Percentiles rank a stretch among this genome's conserved stretches.
phyloP scores from a whole-genome alignment of 768 basidiomycete species.

The Asterophora parasitica region DNA sequence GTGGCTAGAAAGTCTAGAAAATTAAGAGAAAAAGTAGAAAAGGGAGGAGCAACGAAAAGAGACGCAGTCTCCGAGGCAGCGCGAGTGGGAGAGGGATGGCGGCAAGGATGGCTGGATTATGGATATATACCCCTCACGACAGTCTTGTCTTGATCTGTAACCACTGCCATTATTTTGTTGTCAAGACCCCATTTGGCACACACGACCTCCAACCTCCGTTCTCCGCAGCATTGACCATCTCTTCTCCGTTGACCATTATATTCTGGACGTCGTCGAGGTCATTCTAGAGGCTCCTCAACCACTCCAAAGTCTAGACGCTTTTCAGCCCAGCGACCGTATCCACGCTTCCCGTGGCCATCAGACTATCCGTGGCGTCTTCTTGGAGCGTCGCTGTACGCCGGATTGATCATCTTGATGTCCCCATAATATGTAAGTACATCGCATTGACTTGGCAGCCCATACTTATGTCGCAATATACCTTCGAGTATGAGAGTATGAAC shows the following conservation, averaged over 20 bases:
- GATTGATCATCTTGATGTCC: slow-evolving; percentile 6
- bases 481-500: too few relatives aligned
- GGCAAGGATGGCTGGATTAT: slow-evolving; percentile 12
- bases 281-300: neutral
- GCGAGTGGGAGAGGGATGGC: slow-evolving; percentile 21
- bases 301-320: neutral
- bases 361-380: neutral
- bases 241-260: neutral
- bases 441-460: too few relatives aligned
- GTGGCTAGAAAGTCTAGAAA: slow-evolving; percentile 12
- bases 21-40: slow-evolving; percentile 21
- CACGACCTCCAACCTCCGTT: slow-evolving; percentile 3
- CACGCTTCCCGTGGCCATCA: neutral
- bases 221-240: neutral
- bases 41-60: slow-evolving; percentile 25
- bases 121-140: slow-evolving; percentile 15
- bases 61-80: slow-evolving; percentile 42
- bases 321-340: neutral
- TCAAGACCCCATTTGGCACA: slow-evolving; percentile 25
- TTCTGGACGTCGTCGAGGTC: neutral
- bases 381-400: neutral
- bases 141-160: slow-evolving; percentile 12
- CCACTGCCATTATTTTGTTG: slow-evolving; percentile 22
- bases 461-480: too few relatives aligned
- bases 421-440: too few relatives aligned